These are phyloP conservation scores for Aureobasidium sp. DNA, from an alignment of 2,329 filamentous ascomycete genomes.

Conservation along the genomic window DNA sequence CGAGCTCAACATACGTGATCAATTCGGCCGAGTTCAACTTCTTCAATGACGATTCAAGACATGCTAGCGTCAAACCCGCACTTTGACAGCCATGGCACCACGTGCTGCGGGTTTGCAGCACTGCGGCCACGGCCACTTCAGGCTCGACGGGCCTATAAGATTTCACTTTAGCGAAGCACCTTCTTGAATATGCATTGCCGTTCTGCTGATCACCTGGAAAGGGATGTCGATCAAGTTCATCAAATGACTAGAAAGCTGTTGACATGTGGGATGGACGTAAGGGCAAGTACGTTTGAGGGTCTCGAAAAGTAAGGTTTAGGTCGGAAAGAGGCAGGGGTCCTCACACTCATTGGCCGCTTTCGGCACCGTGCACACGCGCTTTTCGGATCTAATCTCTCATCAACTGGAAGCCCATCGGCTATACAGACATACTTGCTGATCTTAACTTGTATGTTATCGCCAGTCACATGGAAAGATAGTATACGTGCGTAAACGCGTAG, in stretches of 20 bases:
- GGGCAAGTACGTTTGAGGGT: neutral
- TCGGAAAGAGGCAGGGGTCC: neutral
- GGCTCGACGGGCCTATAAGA: neutral
- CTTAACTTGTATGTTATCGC: neutral
- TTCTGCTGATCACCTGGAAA: neutral
- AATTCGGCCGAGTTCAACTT: neutral
- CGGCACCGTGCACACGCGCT: neutral
- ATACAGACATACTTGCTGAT: neutral
- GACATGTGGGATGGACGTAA: neutral
- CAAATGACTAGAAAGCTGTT: neutral
- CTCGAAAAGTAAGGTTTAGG: neutral
- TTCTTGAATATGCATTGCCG: neutral
- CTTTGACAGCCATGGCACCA: neutral
- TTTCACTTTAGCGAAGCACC: neutral
- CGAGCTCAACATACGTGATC: neutral
- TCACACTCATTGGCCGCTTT: neutral
- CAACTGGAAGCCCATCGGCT: neutral
- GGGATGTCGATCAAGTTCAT: neutral
- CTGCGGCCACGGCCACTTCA: neutral
- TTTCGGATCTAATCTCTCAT: slow-evolving; percentile 6
- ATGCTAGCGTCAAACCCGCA: neutral
- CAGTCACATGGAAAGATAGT: neutral
- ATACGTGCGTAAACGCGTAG: neutral
- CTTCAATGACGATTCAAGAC: neutral
- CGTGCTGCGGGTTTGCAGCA: neutral